Percentiles rank a stretch among this genome's conserved stretches.
phyloP scores from a whole-genome alignment of 169 alveolate species.

The Plasmodium knowlesi region DNA sequence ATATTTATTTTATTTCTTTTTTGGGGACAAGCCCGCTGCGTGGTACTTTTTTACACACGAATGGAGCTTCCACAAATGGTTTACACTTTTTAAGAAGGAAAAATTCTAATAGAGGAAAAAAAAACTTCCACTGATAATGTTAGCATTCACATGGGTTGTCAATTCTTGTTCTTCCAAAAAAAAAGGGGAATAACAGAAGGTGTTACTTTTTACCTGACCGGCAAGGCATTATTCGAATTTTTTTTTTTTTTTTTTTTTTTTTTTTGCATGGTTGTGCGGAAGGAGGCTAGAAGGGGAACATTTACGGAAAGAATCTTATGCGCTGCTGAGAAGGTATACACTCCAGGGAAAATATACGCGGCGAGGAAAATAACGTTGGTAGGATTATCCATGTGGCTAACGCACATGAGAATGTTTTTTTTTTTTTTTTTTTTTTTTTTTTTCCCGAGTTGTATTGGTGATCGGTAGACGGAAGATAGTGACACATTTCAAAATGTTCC shows the following conservation, averaged over 20 bases:
- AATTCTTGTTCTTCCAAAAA: background rate
- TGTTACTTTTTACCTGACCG: conserved; percentile 1
- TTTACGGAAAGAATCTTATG: background rate
- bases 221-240: background rate
- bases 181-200: background rate
- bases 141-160: background rate
- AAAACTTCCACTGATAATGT: background rate
- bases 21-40: conserved; percentile 20
- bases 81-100: background rate
- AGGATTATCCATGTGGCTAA: background rate
- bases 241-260: conserved; percentile 13
- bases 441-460: background rate
- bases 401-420: background rate
- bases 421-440: background rate
- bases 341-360: background rate
- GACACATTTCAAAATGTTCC: background rate
- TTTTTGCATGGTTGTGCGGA: conserved; percentile 31
- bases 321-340: background rate
- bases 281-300: background rate
- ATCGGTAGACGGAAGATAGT: background rate
- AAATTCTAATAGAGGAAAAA: background rate
- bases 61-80: background rate
- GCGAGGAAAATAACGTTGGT: background rate
- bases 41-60: background rate
- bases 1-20: background rate